A percentile compares a stretch with the other conserved stretches of the same genome.
phyloP scores from a whole-genome alignment of 371 early-diverging fungal genomes.

The Mucor plumbeus region DNA sequence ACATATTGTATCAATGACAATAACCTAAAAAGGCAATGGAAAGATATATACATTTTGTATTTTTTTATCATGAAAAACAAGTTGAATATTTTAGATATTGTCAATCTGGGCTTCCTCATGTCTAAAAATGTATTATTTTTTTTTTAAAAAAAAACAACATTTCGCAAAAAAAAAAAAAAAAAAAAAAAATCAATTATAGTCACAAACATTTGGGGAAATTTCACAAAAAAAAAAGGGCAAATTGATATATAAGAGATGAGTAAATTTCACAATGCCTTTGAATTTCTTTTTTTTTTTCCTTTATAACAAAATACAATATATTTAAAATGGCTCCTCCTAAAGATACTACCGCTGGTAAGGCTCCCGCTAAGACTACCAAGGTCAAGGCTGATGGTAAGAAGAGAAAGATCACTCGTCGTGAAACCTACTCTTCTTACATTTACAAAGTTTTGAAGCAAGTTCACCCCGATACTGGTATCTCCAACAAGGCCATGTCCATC shows the following conservation, averaged over 20 bases:
- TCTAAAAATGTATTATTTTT: background rate
- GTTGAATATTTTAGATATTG: background rate
- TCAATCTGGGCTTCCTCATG: background rate
- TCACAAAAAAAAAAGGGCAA: background rate
- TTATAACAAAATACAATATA: constrained; percentile 3
- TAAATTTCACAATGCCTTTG: background rate
- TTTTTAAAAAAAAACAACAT: background rate
- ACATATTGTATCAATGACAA: background rate
- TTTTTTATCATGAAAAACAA: background rate
- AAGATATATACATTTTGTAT: background rate
- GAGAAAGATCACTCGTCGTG: constrained; percentile 73
- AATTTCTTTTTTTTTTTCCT: constrained; percentile 21
- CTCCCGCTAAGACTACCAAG: constrained; percentile 45
- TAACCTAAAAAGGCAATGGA: background rate
- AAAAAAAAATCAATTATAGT: background rate
- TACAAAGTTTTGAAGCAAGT: constrained; percentile 98
- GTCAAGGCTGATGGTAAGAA: constrained; percentile 49
- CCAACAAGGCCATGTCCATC: constrained; percentile 99
- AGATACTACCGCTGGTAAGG: constrained; percentile 34
- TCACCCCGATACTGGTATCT: constrained; percentile 97
- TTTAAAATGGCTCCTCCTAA: constrained; percentile 21
- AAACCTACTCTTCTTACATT: constrained; percentile 95
- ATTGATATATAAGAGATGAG: background rate
- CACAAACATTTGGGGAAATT: background rate
- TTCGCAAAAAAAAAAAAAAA: background rate